Base-by-base conservation (phyloP, 2,329 filamentous ascomycete genomes). In the Endoconidiophora polonica region DNA sequence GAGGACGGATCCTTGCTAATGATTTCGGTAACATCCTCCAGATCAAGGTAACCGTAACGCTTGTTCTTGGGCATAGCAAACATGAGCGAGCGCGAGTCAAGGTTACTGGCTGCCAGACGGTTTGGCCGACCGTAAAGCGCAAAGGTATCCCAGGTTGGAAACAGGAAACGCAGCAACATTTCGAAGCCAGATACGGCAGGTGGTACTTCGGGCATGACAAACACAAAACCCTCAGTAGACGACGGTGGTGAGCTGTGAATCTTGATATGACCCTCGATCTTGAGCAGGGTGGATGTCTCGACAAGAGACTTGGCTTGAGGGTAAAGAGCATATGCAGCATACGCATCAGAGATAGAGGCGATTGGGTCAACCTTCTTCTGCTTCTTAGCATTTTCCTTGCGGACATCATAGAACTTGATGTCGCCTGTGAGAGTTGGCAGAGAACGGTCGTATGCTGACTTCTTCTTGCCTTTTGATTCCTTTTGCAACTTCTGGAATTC, bases 101-200 rank as follows among this genome's bases (percentile, higher is more conserved):
- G 74, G 0, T 84, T 81, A 60, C 94, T 94, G 2, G 91, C 86
- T 33, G 94, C 80, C 42, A 98, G 71, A 54, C 86, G 80, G 24
- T 77, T 83, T 0, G 91, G 91, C 20, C 91, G 82, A 24, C 91
- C 91, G 58, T 98, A 98, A 1, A 98, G 70, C 38, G 74, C 79
- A 63, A 95, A 98, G 0, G 86, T 86, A 62, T 98, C 91, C 70
- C 86, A 98, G 0, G 87, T 85, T 0, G 91, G 91, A 62, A 98
- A 93, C 10, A 98, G 70, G 67, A 85, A 95, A 43, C 86, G 78
- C 33, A 98, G 71, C 72, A 98, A 82, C 72, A 93, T 95, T 63
- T 96, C 91, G 57, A 96, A 94, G 0, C 91, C 91, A 49, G 79
- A 84, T 10, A 98, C 83, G 16, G 86, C 88, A n/a, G 90, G 82